Evolutionary conservation across 306 rosid species (phyloP).

Genomic region (Coriaria nepalensis): DNA sequence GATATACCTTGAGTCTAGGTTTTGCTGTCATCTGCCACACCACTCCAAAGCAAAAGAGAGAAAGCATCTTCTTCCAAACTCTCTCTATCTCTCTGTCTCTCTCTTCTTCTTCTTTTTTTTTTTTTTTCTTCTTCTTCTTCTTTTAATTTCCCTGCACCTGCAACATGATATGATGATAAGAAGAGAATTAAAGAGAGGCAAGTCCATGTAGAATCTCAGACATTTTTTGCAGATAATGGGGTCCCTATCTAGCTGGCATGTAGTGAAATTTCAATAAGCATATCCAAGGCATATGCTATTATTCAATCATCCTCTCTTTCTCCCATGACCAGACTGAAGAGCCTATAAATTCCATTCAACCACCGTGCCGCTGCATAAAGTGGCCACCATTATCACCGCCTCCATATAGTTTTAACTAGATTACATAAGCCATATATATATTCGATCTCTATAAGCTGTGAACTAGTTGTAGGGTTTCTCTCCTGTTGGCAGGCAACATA

Average conservation of each 20-base stretch:
- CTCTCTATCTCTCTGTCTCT: too few species aligned
- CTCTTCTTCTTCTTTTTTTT: too few species aligned
- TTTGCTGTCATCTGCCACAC: slow-evolving; percentile 7
- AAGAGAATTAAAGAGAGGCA: too few species aligned
- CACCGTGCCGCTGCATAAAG: slow-evolving; percentile 1
- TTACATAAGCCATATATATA: too few species aligned
- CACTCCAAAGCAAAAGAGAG: slow-evolving; percentile 1
- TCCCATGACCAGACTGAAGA: slow-evolving; percentile 7
- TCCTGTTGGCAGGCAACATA: slow-evolving; percentile 43
- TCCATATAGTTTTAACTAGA: neutral
- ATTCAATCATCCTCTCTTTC: neutral
- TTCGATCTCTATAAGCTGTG: too few species aligned
- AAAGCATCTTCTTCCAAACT: slow-evolving; percentile 11
- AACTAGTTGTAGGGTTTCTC: slow-evolving; percentile 49
- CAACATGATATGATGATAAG: too few species aligned
- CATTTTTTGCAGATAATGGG: too few species aligned
- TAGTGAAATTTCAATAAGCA: too few species aligned
- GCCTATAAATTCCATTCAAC: slow-evolving; percentile 2
- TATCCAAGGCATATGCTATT: slow-evolving; percentile 48
- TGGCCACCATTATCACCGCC: neutral
- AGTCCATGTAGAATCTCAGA: too few species aligned
- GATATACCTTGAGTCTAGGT: slow-evolving; percentile 23
- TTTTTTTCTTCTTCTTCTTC: too few species aligned
- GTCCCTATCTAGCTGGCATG: too few species aligned
- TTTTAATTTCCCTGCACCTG: too few species aligned